These are phyloP conservation scores for Aspergillus ochraceoroseus DNA, from an alignment of 2,329 filamentous ascomycete species.

Conservation along the genomic window DNA sequence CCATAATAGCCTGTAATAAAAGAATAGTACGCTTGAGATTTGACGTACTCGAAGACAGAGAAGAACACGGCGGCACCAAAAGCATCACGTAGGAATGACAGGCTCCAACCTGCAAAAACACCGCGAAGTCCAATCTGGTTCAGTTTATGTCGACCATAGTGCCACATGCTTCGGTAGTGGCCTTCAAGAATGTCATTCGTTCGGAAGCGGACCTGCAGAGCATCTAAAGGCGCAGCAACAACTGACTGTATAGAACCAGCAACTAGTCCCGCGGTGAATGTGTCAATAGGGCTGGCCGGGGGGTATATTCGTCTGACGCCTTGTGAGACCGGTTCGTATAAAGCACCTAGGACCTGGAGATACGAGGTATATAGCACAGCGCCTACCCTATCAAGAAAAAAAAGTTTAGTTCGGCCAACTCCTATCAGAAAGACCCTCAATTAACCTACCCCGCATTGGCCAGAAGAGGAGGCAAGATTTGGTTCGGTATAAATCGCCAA, in stretches of 20 bases:
- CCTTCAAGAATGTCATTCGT: constrained; percentile 56
- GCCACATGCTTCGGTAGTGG: constrained; percentile 59
- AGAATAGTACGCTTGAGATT: constrained; percentile 58
- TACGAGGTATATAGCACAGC: constrained; percentile 61
- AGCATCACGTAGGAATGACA: constrained; percentile 57
- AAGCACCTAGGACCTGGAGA: constrained; percentile 53
- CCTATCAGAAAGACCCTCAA: neutral
- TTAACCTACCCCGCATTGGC: constrained; percentile 54
- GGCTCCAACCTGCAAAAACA: constrained; percentile 59
- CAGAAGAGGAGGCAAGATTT: constrained; percentile 58
- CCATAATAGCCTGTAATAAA: constrained; percentile 59
- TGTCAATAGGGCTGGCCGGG: constrained; percentile 50
- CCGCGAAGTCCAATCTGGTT: constrained; percentile 56
- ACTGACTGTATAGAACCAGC: constrained; percentile 59
- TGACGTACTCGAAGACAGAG: constrained; percentile 59
- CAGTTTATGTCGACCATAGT: constrained; percentile 56
- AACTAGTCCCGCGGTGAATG: constrained; percentile 56
- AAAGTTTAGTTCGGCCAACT: constrained; percentile 1
- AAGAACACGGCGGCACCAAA: constrained; percentile 61
- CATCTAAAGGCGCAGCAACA: constrained; percentile 59
- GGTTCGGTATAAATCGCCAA: constrained; percentile 61
- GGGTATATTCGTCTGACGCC: constrained; percentile 57
- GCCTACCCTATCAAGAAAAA: constrained; percentile 46
- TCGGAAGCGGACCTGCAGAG: constrained; percentile 58
- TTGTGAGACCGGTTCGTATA: constrained; percentile 56